Evolutionary conservation across 805 yeast species (phyloP), one percentile per base, ranked within the genome.

Genomic region (Torulaspora quercuum): DNA sequence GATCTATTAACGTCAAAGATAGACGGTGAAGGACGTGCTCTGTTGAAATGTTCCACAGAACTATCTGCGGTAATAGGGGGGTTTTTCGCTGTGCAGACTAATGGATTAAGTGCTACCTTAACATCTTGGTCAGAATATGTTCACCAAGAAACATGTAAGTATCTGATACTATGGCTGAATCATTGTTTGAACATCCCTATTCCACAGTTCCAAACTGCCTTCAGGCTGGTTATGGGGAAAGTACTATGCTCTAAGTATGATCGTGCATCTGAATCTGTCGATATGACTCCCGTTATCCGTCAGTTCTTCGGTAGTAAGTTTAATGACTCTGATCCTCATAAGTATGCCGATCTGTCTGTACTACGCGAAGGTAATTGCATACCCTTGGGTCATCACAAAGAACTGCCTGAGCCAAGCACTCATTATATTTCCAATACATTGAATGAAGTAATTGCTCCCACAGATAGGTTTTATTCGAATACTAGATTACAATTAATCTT

Each of bases 401-500:
- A 31, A 12, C 25, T 59, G 15, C 41, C 49, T 6, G 41, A 41
- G n/a, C 40, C 45, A 3, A 45, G 42, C 25, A 33, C 45, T 8
- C 18, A 42, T 30, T 46, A 50, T 17, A 62, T 67, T n/a, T 68
- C 72, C 3, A 44, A 44, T 14, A 33, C 45, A 0, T 35, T 52
- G 31, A 55, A 54, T 25, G 39, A 43, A 8, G 36, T 46, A 3
- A 43, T 33, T 14, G 39, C 34, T 5, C 37, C 42, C 4, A 41
- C 35, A 2, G 35, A 33, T 6, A 48, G 37, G 18, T 44, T 45
- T 21, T 51, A 57, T 19, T 33, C 46, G 10, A 59, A 60, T 6
- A 68, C 84, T 10, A 67, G 85, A 48, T 51, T 82, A 8, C 88
- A 82, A 52, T 68, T 65, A 47, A 49, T 83, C 14, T 58, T 81